A percentile compares a stretch with the other conserved stretches of the same genome.
Conservation (phyloP, 495 filamentous ascomycete genomes). For the Opeltia flavorubescens region DNA sequence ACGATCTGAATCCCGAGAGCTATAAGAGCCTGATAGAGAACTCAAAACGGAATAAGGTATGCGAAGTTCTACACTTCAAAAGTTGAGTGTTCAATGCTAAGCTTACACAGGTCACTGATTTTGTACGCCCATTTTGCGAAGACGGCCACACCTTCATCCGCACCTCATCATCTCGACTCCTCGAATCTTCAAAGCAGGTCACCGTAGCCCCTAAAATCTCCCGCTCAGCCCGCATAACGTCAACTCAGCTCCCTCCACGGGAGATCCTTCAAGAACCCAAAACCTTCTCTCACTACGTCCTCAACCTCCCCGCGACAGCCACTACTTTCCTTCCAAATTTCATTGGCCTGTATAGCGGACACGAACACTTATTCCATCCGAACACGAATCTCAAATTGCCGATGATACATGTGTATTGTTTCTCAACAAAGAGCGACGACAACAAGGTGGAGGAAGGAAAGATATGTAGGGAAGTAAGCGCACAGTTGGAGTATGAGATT, state of each 20-base stretch:
- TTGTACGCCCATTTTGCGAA: conserved; percentile 61
- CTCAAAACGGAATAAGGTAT: conserved; percentile 62
- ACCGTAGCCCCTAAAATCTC: conserved; percentile 19
- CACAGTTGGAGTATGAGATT: conserved; percentile 46
- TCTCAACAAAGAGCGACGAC: conserved; percentile 60
- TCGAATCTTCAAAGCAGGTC: conserved; percentile 33
- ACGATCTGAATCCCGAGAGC: conserved; percentile 90
- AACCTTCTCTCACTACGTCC: conserved; percentile 79
- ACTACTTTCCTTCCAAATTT: conserved; percentile 77
- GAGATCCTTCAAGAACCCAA: conserved; percentile 40
- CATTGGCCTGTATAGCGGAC: conserved; percentile 61
- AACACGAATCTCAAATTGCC: conserved; percentile 47
- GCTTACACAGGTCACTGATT: conserved; percentile 24
- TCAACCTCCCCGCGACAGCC: conserved; percentile 89
- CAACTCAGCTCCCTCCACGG: conserved; percentile 19
- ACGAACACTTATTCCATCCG: conserved; percentile 50
- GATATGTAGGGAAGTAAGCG: conserved; percentile 55
- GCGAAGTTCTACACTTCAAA: conserved; percentile 2
- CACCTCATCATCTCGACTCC: conserved; percentile 46
- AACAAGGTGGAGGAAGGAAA: conserved; percentile 47
- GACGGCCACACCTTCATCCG: conserved; percentile 76
- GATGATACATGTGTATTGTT: conserved; percentile 84
- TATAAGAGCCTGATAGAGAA: conserved; percentile 55
- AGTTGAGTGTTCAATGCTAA: not conserved
- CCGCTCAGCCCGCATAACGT: conserved; percentile 1